A percentile compares a stretch with the other conserved stretches of the same genome.
Conservation (phyloP, 2,329 filamentous ascomycete species). For the Exserohilum rostratum region DNA sequence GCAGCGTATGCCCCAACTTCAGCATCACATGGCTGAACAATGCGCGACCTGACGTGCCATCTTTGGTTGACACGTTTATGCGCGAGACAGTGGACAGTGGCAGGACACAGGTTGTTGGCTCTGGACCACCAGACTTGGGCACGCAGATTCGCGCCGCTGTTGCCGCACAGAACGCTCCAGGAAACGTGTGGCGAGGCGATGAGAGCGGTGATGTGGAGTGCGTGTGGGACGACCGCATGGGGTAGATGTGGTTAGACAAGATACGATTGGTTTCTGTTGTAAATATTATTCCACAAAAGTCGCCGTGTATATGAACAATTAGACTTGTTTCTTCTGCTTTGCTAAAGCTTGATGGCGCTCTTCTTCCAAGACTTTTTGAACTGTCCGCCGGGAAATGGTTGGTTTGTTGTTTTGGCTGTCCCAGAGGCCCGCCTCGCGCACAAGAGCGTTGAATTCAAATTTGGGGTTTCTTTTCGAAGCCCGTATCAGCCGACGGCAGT, state of each 20-base stretch:
- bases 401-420: too few species aligned
- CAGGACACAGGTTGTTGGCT: constrained; percentile 1
- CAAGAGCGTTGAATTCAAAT: too few species aligned
- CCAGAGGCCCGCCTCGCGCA: too few species aligned
- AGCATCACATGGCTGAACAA: constrained; percentile 8
- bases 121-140: background rate
- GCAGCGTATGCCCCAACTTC: constrained; percentile 2
- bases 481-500: too few species aligned
- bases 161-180: constrained; percentile 7
- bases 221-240: constrained; percentile 15
- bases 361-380: background rate
- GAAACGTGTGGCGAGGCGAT: constrained; percentile 4
- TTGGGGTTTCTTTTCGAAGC: too few species aligned
- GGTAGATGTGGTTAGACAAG: background rate
- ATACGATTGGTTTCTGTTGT: background rate
- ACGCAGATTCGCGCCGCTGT: constrained; percentile 9
- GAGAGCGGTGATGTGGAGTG: constrained; percentile 7
- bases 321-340: background rate
- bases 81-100: constrained; percentile 6
- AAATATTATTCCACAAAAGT: background rate
- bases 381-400: background rate
- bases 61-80: constrained; percentile 4
- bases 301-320: background rate
- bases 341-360: too few species aligned
- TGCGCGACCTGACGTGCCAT: constrained; percentile 1